Percentiles rank a stretch among this genome's conserved stretches.
Conservation (phyloP, 257 asterid genomes). For the Coffea canephora region DNA sequence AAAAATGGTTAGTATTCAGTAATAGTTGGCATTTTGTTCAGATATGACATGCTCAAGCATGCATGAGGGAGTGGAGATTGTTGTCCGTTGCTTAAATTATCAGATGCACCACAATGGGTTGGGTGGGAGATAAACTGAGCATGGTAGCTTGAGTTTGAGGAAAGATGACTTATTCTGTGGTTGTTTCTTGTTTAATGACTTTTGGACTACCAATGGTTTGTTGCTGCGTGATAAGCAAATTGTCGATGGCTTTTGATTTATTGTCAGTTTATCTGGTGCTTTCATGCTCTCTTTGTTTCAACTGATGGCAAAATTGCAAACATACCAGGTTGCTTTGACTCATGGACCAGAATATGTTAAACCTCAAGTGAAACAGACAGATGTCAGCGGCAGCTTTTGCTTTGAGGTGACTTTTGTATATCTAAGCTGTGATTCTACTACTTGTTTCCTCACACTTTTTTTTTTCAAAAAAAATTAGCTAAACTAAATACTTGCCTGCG, state of each 20-base stretch:
- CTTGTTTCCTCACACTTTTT: slow-evolving; percentile 13
- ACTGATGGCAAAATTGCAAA: neutral
- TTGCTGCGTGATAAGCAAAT: neutral
- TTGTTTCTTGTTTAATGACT: neutral
- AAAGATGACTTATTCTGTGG: neutral
- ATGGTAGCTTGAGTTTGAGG: neutral
- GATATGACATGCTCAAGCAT: neutral
- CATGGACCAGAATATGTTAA: slow-evolving; percentile 92
- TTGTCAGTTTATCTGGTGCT: neutral
- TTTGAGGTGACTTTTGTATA: slow-evolving; percentile 60
- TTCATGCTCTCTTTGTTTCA: neutral
- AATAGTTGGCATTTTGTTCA: neutral
- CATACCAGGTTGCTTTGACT: slow-evolving; percentile 83
- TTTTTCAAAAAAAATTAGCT: neutral
- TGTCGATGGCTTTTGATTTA: neutral
- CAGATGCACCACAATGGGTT: neutral
- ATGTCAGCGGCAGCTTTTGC: slow-evolving; percentile 75
- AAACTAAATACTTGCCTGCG: neutral
- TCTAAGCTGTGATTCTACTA: slow-evolving; percentile 9
- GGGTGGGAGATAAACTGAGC: neutral
- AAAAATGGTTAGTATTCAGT: neutral
- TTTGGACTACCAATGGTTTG: neutral
- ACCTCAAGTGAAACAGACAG: slow-evolving; percentile 79
- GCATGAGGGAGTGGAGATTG: neutral
- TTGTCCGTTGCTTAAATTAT: neutral